These are phyloP conservation scores for Neoconidiobolus thromboides DNA, from an alignment of 371 early-diverging fungal species.

Conservation along the genomic window DNA sequence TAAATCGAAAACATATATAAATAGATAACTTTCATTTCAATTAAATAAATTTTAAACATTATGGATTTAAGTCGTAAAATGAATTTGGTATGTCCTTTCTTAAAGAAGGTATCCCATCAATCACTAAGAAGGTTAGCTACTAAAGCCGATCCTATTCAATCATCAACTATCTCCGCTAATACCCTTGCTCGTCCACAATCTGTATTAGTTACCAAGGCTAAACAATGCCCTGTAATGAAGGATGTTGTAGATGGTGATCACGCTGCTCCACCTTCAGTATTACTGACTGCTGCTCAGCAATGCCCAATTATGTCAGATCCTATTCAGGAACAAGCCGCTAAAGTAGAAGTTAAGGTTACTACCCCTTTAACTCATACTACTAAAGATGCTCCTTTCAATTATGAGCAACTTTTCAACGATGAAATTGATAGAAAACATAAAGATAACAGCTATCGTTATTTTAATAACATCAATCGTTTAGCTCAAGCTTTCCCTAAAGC, in stretches of 20 bases:
- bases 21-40: too few relatives aligned
- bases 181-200: constrained; percentile 20
- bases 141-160: not conserved
- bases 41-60: too few relatives aligned
- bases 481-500: constrained; percentile 83
- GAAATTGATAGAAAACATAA: constrained; percentile 86
- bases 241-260: constrained; percentile 37
- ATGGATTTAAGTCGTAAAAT: not conserved
- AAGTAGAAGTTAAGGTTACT: constrained; percentile 6
- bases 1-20: too few relatives aligned
- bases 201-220: constrained; percentile 55
- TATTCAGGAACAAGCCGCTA: constrained; percentile 5
- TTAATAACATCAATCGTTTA: constrained; percentile 97
- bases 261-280: not conserved
- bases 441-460: constrained; percentile 94
- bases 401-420: constrained; percentile 60
- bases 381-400: constrained; percentile 50
- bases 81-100: constrained; percentile 31
- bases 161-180: constrained; percentile 14
- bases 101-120: constrained; percentile 27
- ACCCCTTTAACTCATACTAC: constrained; percentile 19
- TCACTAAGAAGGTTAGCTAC: constrained; percentile 22
- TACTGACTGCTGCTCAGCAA: constrained; percentile 10
- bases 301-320: constrained; percentile 15
- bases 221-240: constrained; percentile 83